A percentile compares a stretch with the other conserved stretches of the same genome.
Evolutionary conservation across 306 rosid genomes (phyloP).

Genomic region (Cucumis melo): DNA sequence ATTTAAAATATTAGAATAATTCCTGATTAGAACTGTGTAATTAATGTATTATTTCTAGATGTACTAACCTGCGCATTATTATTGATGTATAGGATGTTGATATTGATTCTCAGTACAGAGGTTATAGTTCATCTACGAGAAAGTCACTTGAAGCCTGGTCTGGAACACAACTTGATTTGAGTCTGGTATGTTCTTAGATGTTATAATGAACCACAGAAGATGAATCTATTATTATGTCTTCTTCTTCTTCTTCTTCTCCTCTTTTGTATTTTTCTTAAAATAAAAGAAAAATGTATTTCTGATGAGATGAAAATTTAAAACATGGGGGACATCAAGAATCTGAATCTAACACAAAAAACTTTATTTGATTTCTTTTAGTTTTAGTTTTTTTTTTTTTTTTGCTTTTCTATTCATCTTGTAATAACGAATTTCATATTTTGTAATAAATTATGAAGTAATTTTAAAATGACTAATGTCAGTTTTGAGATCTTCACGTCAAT

Average conservation of each 20-base stretch:
- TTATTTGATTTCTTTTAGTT: too few relatives aligned
- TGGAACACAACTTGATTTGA: constrained; percentile 75
- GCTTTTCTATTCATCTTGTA: too few relatives aligned
- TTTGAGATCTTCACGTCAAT: not conserved
- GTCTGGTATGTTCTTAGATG: constrained; percentile 47
- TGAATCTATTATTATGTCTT: not conserved
- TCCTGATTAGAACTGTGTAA: not conserved
- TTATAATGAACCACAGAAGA: not conserved
- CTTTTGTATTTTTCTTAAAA: not conserved
- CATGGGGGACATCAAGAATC: not conserved
- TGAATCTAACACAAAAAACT: not conserved
- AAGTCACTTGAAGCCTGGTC: constrained; percentile 93
- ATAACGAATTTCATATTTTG: not conserved
- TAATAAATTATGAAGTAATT: not conserved
- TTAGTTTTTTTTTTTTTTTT: too few relatives aligned
- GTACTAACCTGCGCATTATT: constrained; percentile 4
- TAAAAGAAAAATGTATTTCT: not conserved
- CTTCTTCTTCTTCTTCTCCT: not conserved
- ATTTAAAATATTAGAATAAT: not conserved
- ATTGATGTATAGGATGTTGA: constrained; percentile 49
- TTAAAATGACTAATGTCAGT: not conserved
- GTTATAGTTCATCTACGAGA: constrained; percentile 48
- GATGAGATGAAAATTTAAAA: not conserved
- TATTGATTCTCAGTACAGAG: constrained; percentile 51
- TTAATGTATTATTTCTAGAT: not conserved